A percentile compares a stretch with the other conserved stretches of the same genome.
Evolutionary conservation across 805 yeast species (phyloP).

Genomic region (Saccharomycopsis amapae): DNA sequence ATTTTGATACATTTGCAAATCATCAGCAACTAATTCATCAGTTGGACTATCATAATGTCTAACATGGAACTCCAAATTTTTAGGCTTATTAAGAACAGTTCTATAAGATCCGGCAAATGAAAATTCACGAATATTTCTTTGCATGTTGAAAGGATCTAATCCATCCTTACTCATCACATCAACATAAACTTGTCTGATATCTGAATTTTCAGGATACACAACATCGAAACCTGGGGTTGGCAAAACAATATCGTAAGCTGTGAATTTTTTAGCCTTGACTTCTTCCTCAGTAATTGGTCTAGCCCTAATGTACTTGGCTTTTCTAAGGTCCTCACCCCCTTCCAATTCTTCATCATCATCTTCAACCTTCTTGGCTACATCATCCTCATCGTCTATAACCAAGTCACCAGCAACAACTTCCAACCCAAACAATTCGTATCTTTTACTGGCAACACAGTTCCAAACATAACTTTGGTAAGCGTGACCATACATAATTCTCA

Average conservation of each 20-base stretch:
- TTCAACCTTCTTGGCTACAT: conserved; percentile 22
- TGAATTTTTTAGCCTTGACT: conserved; percentile 44
- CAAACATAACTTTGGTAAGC: conserved; percentile 96
- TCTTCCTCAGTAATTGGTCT: conserved; percentile 72
- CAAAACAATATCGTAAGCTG: conserved; percentile 77
- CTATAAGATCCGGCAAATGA: conserved; percentile 91
- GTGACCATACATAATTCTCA: conserved; percentile 92
- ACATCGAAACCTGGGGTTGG: conserved; percentile 98
- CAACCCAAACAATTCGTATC: conserved; percentile 66
- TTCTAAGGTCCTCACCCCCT: conserved; percentile 66
- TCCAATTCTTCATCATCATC: conserved; percentile 36
- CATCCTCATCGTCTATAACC: conserved; percentile 38
- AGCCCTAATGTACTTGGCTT: conserved; percentile 54
- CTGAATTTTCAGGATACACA: conserved; percentile 67
- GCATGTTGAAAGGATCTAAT: conserved; percentile 80
- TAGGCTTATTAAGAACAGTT: conserved; percentile 59
- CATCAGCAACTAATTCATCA: conserved; percentile 74
- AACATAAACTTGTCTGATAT: conserved; percentile 53
- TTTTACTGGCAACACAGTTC: conserved; percentile 77
- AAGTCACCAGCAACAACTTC: conserved; percentile 75
- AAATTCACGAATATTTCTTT: conserved; percentile 78
- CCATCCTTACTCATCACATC: conserved; percentile 73
- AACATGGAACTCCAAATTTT: conserved; percentile 51
- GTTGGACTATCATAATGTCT: conserved; percentile 56
- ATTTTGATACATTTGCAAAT: conserved; percentile 49